These are phyloP conservation scores for Petrea volubilis DNA, from an alignment of 257 asterid species.

Conservation along the genomic window DNA sequence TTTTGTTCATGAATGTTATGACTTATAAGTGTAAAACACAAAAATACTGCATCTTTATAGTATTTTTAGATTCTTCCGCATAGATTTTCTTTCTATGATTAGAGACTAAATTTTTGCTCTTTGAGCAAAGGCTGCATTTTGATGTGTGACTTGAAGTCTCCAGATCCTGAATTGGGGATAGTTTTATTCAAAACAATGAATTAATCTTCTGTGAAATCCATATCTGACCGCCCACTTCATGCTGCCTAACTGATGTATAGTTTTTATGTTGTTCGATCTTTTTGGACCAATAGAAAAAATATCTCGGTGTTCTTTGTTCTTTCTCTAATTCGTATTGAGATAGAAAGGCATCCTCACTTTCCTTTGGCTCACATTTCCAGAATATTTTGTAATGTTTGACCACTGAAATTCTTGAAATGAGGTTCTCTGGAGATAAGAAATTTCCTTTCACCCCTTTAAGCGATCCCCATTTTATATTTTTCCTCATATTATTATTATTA, in stretches of 20 bases:
- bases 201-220: not conserved
- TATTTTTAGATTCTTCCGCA: not conserved
- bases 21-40: not conserved
- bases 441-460: not conserved
- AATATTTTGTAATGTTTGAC: not conserved
- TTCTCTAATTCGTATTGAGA: not conserved
- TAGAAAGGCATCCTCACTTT: not conserved
- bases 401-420: not conserved
- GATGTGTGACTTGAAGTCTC: not conserved
- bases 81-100: not conserved
- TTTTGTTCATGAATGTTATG: not conserved
- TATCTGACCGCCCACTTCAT: not conserved
- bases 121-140: not conserved
- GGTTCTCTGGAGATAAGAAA: not conserved
- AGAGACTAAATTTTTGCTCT: constrained; percentile 9
- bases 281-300: not conserved
- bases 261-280: constrained; percentile 10
- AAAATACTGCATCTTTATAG: not conserved
- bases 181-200: not conserved
- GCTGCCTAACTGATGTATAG: not conserved
- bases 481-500: too few relatives aligned
- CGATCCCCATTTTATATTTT: not conserved
- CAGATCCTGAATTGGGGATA: not conserved
- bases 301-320: not conserved
- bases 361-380: not conserved